Percentiles rank a stretch among this genome's conserved stretches.
Evolutionary conservation across 1,284 basidiomycete species (phyloP).

Genomic region (Wolfiporia cocos): DNA sequence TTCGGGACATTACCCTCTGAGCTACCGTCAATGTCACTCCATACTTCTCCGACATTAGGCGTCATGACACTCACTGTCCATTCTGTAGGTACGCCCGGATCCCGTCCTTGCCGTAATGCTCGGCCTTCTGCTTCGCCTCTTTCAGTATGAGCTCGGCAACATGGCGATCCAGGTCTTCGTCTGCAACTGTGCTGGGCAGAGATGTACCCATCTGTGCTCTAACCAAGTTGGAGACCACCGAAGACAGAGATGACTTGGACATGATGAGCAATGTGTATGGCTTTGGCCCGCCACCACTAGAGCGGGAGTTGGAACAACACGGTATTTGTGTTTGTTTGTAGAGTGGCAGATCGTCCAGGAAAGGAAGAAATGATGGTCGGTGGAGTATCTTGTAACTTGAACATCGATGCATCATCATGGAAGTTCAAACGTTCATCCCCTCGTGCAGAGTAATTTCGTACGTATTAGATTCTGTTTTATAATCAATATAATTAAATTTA

Average conservation of each 20-base stretch:
- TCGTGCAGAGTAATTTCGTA: no score
- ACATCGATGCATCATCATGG: no score
- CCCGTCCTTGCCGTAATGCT: conserved; percentile 59
- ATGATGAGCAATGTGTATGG: neutral
- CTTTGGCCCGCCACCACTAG: neutral
- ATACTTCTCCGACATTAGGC: no score
- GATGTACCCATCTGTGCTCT: conserved; percentile 76
- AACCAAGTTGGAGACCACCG: conserved; percentile 81
- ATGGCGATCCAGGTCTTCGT: conserved; percentile 83
- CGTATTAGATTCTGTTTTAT: no score
- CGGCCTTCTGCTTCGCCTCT: conserved; percentile 87
- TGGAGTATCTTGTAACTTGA: no score
- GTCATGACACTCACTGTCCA: conserved; percentile 26
- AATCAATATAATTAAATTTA: no score
- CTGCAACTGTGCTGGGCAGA: conserved; percentile 56
- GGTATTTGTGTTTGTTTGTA: neutral
- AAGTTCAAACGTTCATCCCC: no score
- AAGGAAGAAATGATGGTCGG: neutral
- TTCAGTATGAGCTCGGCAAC: conserved; percentile 84
- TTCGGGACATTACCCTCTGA: conserved; percentile 57
- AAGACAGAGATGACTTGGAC: conserved; percentile 55
- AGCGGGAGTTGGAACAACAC: neutral
- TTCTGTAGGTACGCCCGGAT: conserved; percentile 59
- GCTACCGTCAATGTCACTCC: no score
- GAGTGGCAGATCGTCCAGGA: neutral